Conservation (phyloP, 441 rosid species). For the Erodium texanum region DNA sequence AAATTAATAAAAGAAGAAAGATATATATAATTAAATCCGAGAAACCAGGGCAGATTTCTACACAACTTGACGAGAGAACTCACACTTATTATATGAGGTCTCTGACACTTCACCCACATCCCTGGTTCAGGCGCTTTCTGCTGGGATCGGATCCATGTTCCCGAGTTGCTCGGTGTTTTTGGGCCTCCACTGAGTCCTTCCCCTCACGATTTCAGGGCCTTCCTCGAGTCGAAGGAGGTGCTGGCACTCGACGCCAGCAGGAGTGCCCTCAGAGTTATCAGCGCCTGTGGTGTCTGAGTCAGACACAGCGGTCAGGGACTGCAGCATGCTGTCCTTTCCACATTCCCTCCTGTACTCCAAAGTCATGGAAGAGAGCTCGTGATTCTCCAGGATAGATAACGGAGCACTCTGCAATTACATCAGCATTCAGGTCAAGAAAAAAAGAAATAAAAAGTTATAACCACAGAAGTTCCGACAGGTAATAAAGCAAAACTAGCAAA, state of each 20-base stretch:
- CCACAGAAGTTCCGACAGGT: not conserved
- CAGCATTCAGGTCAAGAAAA: not conserved
- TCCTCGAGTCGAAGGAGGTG: conserved; percentile 79
- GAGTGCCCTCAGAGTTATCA: conserved; percentile 28
- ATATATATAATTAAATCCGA: too few species aligned
- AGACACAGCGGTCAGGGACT: conserved; percentile 62
- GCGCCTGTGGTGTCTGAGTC: conserved; percentile 29
- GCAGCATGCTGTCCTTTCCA: conserved; percentile 84
- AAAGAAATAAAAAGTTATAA: not conserved
- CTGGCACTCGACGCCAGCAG: conserved; percentile 61
- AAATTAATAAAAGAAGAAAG: conserved; percentile 13
- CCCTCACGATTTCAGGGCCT: conserved; percentile 87
- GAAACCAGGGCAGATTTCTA: too few species aligned
- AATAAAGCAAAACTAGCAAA: not conserved
- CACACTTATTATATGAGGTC: too few species aligned
- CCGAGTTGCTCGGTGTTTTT: conserved; percentile 31
- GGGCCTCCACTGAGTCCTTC: conserved; percentile 84
- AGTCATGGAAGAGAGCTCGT: conserved; percentile 69
- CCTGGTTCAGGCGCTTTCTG: too few species aligned
- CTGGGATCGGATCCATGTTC: not conserved
- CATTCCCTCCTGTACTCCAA: conserved; percentile 95
- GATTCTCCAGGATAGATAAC: conserved; percentile 61
- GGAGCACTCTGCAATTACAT: conserved; percentile 81
- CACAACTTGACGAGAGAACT: too few species aligned
- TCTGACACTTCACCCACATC: too few species aligned